Base-by-base conservation (phyloP, 306 rosid genomes). In the Ormosia semicastrata region DNA sequence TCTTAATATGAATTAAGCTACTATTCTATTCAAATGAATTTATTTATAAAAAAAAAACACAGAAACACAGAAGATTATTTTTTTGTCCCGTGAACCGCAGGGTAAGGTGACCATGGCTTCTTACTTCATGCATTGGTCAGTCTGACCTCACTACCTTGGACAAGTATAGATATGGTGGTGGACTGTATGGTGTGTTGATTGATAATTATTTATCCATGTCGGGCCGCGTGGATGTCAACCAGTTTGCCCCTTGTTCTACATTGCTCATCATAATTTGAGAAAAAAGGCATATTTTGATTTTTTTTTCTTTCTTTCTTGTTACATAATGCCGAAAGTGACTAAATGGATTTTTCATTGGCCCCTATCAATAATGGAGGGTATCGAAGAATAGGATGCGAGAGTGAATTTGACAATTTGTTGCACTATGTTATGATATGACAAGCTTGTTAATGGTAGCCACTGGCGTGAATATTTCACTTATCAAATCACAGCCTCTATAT, bases 111-210 rank as follows among this genome's bases (percentile, higher is more conserved):
- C 18, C 14, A 30, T 33, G 36, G 36, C 43, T 13, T 33, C 24
- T 63, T 44, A 47, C 73, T 62, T 63, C 63, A 76, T 63, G 81
- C 73, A 63, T 30, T 34, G 36, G 24, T 76, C 81, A 76, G 7
- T 46, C 8, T 63, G 60, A 76, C 50, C 44, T 76, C 79, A 74
- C 41, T 0, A 67, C n/a, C 74, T 34, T 52, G 43, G 65, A 36
- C 44, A 17, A 41, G 71, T 66, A 33, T 2, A 34, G 43, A 32
- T 33, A 8, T 43, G 49, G 11, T 5, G 3, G 0, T 8, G 2
- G 49, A 7, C 49, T 8, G 3, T 43, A 9, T 43, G 11, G 49
- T 1, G 49, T 2, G 8, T 8, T 7, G 11, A 43, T 43, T 8
- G 24, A 24, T 24, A 24, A 43, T 58, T 18, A 58, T 3, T 24